A percentile compares a stretch with the other conserved stretches of the same genome.
Conservation (phyloP, 2,329 filamentous ascomycete genomes). For the Nigrospora oryzae region DNA sequence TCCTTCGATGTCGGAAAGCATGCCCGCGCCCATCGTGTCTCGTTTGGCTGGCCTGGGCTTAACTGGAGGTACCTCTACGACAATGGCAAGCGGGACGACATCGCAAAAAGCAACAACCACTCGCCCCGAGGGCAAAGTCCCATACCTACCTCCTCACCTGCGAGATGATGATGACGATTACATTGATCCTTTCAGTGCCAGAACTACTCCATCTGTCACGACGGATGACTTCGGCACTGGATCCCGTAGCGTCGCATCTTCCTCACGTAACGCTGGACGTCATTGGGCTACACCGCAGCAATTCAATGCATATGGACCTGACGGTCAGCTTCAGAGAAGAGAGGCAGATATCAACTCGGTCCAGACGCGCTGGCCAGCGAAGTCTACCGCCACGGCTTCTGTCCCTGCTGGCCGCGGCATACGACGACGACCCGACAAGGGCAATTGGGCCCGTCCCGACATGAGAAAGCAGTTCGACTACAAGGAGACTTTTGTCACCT, state of each 20-base stretch:
- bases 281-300: background rate
- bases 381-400: background rate
- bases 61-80: too few relatives aligned
- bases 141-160: too few relatives aligned
- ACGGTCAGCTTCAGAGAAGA: background rate
- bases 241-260: background rate
- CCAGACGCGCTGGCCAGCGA: background rate
- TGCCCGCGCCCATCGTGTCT: too few relatives aligned
- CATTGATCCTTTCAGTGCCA: too few relatives aligned
- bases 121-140: too few relatives aligned
- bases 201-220: too few relatives aligned
- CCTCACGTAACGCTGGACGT: background rate
- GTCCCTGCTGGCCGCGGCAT: background rate
- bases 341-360: background rate
- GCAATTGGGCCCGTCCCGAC: background rate
- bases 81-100: too few relatives aligned
- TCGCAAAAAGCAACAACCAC: too few relatives aligned
- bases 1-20: too few relatives aligned
- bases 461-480: background rate
- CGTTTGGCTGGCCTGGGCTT: too few relatives aligned
- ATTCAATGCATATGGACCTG: background rate
- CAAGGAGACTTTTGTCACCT: background rate
- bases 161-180: too few relatives aligned
- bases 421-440: background rate
- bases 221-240: too few relatives aligned